Evolutionary conservation across 1,139 yeast species (phyloP), one percentile per base, ranked within the genome.

Genomic region (Saccharomyces pastorianus): DNA sequence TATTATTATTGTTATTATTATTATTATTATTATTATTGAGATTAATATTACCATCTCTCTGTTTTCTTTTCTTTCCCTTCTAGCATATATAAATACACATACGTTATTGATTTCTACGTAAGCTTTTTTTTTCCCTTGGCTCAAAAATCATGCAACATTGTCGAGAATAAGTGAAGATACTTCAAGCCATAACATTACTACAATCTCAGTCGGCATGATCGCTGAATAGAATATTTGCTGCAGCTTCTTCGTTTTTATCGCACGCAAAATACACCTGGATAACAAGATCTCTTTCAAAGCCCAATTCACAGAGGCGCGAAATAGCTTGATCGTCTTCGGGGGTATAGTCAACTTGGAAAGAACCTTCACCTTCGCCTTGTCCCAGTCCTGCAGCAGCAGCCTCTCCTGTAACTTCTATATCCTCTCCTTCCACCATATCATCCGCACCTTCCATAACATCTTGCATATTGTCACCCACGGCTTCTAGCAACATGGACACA

Each of bases 211-310:
- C 70, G 47, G 68, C 68, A 53, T 67, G 67, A 53, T 73, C 75
- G 57, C 70, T 72, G 62, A 73, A 88, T 65, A 93, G 77, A 67
- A 89, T 82, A 73, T 93, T 95, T 46, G 98, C 99, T 48, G 99
- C 90, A 64, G 89, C 81, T 75, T 93, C 97, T 74, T 93, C 99
- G 73, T 93, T 90, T 76, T 91, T 93, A 68, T 95, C 99, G 72
- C 99, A 93, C 49, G 98, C 99, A 79, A 95, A 85, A 74, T 89
- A 95, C 41, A 95, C 96, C 74, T 91, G 97, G 58, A 91, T 82
- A 51, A 88, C 99, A 59, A 87, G 75, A 64, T 84, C 80, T 63
- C 96, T 81, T 61, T 88, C 96, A 67, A 93, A 93, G 0, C 99
- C 99, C 61, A 93, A 79, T 68, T 87, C 98, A 69, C 95, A 85